A percentile compares a stretch with the other conserved stretches of the same genome.
These are phyloP conservation scores for Solidago caesia DNA, from an alignment of 129 eudicot species.

Conservation along the genomic window DNA sequence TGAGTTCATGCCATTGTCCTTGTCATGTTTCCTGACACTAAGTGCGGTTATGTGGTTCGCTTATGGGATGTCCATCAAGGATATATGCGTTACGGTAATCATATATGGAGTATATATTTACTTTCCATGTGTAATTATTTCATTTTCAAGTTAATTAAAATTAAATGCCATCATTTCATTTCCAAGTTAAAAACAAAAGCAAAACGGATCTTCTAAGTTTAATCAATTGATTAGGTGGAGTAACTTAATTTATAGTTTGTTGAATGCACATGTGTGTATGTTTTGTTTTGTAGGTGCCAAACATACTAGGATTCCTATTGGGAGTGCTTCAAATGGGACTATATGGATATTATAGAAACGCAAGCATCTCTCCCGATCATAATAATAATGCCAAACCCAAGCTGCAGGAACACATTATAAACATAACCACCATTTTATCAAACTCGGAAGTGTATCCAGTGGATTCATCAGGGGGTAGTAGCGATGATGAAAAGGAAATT, in stretches of 20 bases:
- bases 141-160: not conserved
- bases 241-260: not conserved
- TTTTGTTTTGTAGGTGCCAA: conserved; percentile 58
- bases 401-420: conserved; percentile 20
- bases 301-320: conserved; percentile 61
- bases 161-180: not conserved
- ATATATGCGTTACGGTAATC: conserved; percentile 61
- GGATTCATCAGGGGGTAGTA: conserved; percentile 35
- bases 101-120: no score
- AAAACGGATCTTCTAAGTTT: no score
- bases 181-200: not conserved
- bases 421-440: conserved; percentile 30
- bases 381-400: not conserved
- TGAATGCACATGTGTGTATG: not conserved
- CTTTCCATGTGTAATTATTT: no score
- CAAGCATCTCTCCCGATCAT: not conserved
- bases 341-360: conserved; percentile 49
- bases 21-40: conserved; percentile 76
- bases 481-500: conserved; percentile 17
- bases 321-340: conserved; percentile 71
- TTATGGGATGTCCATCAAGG: conserved; percentile 58
- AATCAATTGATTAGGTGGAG: not conserved
- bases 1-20: conserved; percentile 77
- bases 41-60: conserved; percentile 79
- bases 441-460: conserved; percentile 53